Conservation (phyloP, 192 early-diverging fungal genomes). For the Coemansia sp. region DNA sequence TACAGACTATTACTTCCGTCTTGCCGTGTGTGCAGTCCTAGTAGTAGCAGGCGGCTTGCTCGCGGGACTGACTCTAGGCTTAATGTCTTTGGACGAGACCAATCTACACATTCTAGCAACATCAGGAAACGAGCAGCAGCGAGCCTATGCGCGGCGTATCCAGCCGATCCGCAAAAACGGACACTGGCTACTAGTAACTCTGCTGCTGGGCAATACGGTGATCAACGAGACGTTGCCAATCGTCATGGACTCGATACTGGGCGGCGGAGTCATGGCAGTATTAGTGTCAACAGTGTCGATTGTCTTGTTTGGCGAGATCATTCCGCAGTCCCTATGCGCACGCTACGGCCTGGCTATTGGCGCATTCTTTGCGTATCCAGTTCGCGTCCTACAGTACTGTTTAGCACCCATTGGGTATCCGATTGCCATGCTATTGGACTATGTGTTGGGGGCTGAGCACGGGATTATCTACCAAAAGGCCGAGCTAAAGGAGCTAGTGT, state of each 20-base stretch:
- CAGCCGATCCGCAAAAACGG: constrained; percentile 85
- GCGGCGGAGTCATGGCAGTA: constrained; percentile 79
- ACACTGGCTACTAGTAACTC: constrained; percentile 93
- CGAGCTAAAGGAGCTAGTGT: constrained; percentile 78
- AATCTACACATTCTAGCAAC: constrained; percentile 80
- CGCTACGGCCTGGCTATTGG: constrained; percentile 90
- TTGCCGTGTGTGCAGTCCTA: constrained; percentile 60
- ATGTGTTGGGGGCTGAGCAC: constrained; percentile 79
- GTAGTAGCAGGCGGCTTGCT: constrained; percentile 78
- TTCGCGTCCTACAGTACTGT: constrained; percentile 68
- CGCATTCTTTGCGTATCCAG: constrained; percentile 81
- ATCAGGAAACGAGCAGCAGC: constrained; percentile 72
- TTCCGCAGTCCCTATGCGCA: constrained; percentile 91
- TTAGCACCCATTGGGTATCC: constrained; percentile 78
- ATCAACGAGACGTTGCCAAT: constrained; percentile 95
- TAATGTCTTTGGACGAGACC: constrained; percentile 84
- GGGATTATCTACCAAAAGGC: constrained; percentile 85
- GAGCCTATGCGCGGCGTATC: constrained; percentile 75
- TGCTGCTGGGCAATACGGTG: constrained; percentile 91
- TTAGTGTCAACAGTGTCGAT: constrained; percentile 86
- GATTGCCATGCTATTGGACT: constrained; percentile 84
- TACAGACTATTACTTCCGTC: constrained; percentile 53
- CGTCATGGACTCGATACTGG: constrained; percentile 75
- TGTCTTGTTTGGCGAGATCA: constrained; percentile 95
- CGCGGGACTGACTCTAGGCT: constrained; percentile 71